Base-by-base conservation (phyloP, 163 green algal species). In the Chloromonas sp. region DNA sequence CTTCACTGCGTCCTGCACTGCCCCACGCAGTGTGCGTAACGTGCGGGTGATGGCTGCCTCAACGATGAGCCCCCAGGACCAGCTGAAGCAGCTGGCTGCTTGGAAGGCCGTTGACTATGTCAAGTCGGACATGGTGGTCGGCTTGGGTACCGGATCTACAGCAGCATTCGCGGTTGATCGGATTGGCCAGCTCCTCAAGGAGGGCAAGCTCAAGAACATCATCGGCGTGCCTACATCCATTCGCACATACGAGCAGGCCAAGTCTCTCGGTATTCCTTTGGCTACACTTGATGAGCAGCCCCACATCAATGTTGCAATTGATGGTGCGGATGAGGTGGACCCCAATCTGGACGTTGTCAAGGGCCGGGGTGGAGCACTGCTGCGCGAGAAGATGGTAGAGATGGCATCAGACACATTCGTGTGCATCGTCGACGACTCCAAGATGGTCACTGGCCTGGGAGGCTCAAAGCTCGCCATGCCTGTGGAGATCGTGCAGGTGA, bases 381-480 rank as follows among this genome's bases (percentile, higher is more conserved):
- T 99, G 84, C 92, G 97, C 80, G 97, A 99, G 91, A 99, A 99
- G 95, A 99, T 99, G 96, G 97, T 99, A 71, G 97, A 99, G 93
- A 94, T 96, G 88, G 94, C 94, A 0, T 95, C 94, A 1, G 88
- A 93, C 78, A 97, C 62, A 89, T 99, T 99, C 91, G 95, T 99
- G 15, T 99, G 98, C 92, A 99, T 99, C 84, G 97, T 99, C 5
- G 97, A 99, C 85, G 97, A 99, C 82, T 96, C 95, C 82, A 99
- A 99, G 95, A 88, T 99, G 80, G 96, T 99, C 57, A 66, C 87
- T 1, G 95, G 94, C 14, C 92, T 99, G 78, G 96, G 96, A n/a
- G 96, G 96, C 88, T 95, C 89, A 95, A 98, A 96, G 92, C 90
- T 97, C 84, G 97, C 95, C 60, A 98, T 98, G 96, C 97, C 97